Percentiles rank a stretch among this genome's conserved stretches.
Conservation (phyloP, 2,329 filamentous ascomycete species). For the Bretziella fagacearum region DNA sequence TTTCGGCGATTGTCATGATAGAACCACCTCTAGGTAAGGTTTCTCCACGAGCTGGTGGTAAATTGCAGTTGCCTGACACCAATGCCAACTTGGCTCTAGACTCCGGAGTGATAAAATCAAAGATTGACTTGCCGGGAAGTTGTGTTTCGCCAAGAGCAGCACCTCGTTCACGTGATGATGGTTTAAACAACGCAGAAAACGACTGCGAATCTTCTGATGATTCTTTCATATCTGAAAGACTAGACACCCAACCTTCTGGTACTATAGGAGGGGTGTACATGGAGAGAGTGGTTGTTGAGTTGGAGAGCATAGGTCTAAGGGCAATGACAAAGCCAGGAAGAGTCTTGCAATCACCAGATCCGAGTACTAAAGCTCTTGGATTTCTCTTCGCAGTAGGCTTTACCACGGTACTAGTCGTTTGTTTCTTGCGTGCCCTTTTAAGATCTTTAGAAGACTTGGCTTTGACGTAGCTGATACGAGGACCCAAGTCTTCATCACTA, state of each 20-base stretch:
- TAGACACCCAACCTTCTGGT: constrained; percentile 4
- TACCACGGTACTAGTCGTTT: constrained; percentile 15
- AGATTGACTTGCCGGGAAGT: constrained; percentile 83
- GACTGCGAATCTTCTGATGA: background rate
- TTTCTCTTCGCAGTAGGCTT: constrained; percentile 3
- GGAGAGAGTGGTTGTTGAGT: background rate
- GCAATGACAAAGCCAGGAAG: constrained; percentile 7
- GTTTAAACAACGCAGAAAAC: background rate
- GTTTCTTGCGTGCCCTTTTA: constrained; percentile 34
- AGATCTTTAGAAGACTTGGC: constrained; percentile 19
- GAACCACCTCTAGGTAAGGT: constrained; percentile 42
- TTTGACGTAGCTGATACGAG: constrained; percentile 15
- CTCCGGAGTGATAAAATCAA: constrained; percentile 72
- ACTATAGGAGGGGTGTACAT: constrained; percentile 7
- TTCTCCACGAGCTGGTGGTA: constrained; percentile 65
- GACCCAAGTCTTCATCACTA: constrained; percentile 28
- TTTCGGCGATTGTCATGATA: constrained; percentile 40
- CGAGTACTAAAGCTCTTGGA: background rate
- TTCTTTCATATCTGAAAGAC: background rate
- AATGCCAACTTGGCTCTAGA: constrained; percentile 60
- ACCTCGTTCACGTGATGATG: background rate
- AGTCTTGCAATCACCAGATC: background rate
- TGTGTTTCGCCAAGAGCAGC: constrained; percentile 48
- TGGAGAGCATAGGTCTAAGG: background rate
- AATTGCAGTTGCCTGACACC: constrained; percentile 55